Evolutionary conservation across 2,329 filamentous ascomycete species (phyloP).

Genomic region (Neonectria ditissima): DNA sequence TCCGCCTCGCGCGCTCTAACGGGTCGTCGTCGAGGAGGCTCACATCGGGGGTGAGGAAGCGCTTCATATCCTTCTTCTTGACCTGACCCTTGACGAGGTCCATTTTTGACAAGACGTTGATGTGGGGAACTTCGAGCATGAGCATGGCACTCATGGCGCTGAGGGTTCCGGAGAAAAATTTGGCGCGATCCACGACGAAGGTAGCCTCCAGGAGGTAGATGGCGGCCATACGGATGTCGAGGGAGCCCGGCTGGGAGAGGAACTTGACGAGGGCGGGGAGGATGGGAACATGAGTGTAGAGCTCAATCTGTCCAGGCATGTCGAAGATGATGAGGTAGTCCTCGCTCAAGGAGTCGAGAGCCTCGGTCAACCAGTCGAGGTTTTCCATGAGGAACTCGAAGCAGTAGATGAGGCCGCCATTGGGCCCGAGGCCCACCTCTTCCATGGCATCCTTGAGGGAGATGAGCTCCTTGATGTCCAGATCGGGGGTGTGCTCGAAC

Average conservation of each 20-base stretch:
- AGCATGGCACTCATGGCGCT: slow-evolving; percentile 99
- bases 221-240: slow-evolving; percentile 93
- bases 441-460: slow-evolving; percentile 97
- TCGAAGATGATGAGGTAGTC: slow-evolving; percentile 98
- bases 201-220: slow-evolving; percentile 95
- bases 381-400: slow-evolving; percentile 97
- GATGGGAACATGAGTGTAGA: slow-evolving; percentile 97
- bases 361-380: slow-evolving; percentile 88
- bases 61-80: slow-evolving; percentile 86
- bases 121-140: slow-evolving; percentile 95
- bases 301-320: slow-evolving; percentile 98
- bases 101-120: slow-evolving; percentile 98
- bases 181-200: slow-evolving; percentile 94
- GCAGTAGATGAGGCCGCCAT: slow-evolving; percentile 94
- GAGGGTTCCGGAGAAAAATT: slow-evolving; percentile 96
- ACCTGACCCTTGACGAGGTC: slow-evolving; percentile 93
- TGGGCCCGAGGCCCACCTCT: slow-evolving; percentile 89
- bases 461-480: slow-evolving; percentile 96
- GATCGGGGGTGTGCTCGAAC: slow-evolving; percentile 90
- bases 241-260: slow-evolving; percentile 79
- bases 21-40: slow-evolving; percentile 85
- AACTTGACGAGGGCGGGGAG: slow-evolving; percentile 86
- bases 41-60: slow-evolving; percentile 89
- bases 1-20: slow-evolving; percentile 59
- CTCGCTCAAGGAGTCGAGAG: slow-evolving; percentile 86